Percentiles rank a stretch among this genome's conserved stretches.
Conservation (phyloP, 805 yeast genomes). For the Saccharomycopsis babjevae region DNA sequence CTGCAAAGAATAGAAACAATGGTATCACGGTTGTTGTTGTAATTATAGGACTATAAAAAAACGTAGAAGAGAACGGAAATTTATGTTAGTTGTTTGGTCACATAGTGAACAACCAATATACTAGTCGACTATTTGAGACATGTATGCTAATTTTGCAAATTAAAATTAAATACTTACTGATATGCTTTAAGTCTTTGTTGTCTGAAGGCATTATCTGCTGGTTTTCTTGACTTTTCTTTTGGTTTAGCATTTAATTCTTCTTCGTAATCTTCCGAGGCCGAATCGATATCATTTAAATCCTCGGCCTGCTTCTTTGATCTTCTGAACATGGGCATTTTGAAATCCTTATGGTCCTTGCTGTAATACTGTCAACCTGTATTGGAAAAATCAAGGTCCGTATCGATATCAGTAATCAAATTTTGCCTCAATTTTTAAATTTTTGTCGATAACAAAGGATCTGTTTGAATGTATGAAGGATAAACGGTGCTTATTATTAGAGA, state of each 20-base stretch:
- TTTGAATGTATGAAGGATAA: no score
- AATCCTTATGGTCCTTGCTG: no score
- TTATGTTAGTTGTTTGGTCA: no score
- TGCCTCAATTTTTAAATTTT: no score
- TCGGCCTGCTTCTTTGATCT: conserved; percentile 1
- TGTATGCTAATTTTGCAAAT: background rate
- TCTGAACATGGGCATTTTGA: conserved; percentile 5
- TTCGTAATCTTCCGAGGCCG: conserved; percentile 10
- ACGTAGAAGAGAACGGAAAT: background rate
- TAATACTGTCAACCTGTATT: background rate
- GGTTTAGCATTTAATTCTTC: conserved; percentile 3
- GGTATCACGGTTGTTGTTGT: conserved; percentile 91
- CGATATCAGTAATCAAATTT: no score
- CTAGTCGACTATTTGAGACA: background rate
- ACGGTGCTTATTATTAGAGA: no score
- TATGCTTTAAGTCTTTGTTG: conserved; percentile 57
- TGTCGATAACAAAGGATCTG: no score
- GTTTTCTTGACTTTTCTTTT: conserved; percentile 14
- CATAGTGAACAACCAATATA: background rate
- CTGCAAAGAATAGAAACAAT: conserved; percentile 57
- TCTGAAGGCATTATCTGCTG: conserved; percentile 53
- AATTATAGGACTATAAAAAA: conserved; percentile 48
- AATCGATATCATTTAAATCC: conserved; percentile 6
- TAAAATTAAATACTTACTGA: conserved; percentile 27
- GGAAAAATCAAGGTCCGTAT: background rate